Evolutionary conservation across 441 rosid species (phyloP).

Genomic region (Gossypium davidsonii): DNA sequence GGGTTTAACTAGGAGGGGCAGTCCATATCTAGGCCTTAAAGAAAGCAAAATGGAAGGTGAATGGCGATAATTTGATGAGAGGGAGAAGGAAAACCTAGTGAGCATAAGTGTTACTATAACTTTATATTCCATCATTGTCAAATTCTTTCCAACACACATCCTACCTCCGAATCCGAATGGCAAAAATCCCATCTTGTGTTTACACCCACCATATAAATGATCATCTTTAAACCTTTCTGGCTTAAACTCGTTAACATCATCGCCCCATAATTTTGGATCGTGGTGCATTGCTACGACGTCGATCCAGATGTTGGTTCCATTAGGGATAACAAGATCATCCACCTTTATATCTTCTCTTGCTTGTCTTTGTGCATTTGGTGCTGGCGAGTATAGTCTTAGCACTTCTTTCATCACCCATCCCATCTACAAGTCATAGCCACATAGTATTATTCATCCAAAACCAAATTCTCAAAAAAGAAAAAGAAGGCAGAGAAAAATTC

Average conservation of each 20-base stretch:
- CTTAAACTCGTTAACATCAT: slow-evolving; percentile 59
- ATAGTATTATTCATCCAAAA: background rate
- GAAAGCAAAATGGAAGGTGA: slow-evolving; percentile 70
- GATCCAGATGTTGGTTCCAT: slow-evolving; percentile 86
- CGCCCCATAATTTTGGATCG: slow-evolving; percentile 70
- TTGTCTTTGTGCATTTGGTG: slow-evolving; percentile 88
- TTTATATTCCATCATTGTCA: slow-evolving; percentile 74
- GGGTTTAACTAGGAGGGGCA: slow-evolving; percentile 60
- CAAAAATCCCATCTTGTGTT: slow-evolving; percentile 81
- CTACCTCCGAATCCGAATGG: slow-evolving; percentile 98
- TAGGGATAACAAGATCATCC: slow-evolving; percentile 45
- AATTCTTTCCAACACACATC: slow-evolving; percentile 82
- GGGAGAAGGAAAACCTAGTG: slow-evolving; percentile 56
- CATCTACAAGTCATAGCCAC: slow-evolving; percentile 49
- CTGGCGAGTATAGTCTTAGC: slow-evolving; percentile 69
- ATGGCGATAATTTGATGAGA: slow-evolving; percentile 62
- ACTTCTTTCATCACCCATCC: slow-evolving; percentile 89
- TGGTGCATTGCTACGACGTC: slow-evolving; percentile 94
- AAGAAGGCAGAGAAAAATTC: too few relatives aligned
- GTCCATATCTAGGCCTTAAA: slow-evolving; percentile 60
- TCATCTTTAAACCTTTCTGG: slow-evolving; percentile 80
- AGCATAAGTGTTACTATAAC: slow-evolving; percentile 56
- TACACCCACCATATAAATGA: slow-evolving; percentile 66
- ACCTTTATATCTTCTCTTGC: slow-evolving; percentile 62
- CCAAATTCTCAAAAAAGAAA: too few relatives aligned